A percentile compares a stretch with the other conserved stretches of the same genome.
These are phyloP conservation scores for Amanita phalloides DNA, from an alignment of 768 basidiomycete species.

Conservation along the genomic window DNA sequence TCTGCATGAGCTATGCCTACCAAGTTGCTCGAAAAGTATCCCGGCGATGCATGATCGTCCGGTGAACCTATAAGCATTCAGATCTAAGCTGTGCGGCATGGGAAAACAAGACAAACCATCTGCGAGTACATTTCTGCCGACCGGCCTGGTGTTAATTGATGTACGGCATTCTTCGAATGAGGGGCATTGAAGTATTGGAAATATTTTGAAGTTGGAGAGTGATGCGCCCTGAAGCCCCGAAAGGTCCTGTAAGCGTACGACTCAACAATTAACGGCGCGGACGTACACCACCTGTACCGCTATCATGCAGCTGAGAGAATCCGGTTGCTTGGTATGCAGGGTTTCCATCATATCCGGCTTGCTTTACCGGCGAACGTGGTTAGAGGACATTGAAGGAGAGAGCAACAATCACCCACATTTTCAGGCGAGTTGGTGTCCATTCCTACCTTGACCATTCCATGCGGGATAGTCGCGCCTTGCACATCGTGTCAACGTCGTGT, in stretches of 20 bases:
- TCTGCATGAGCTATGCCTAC: conserved; percentile 16
- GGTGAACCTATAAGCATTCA: conserved; percentile 30
- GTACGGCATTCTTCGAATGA: conserved; percentile 44
- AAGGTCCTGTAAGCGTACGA: background rate
- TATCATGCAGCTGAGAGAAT: conserved; percentile 55
- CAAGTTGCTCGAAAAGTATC: conserved; percentile 55
- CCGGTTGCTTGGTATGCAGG: conserved; percentile 36
- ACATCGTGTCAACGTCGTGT: background rate
- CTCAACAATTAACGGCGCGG: background rate
- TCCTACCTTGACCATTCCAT: conserved; percentile 59
- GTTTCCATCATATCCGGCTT: conserved; percentile 37
- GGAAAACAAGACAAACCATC: conserved; percentile 25
- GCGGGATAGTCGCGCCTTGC: conserved; percentile 50
- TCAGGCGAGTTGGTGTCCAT: conserved; percentile 59
- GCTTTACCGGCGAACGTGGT: conserved; percentile 15
- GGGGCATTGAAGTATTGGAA: conserved; percentile 38
- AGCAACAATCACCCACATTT: conserved; percentile 27
- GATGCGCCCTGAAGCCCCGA: conserved; percentile 29
- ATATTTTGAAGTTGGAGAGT: conserved; percentile 54
- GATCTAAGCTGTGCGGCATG: background rate
- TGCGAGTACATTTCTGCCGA: conserved; percentile 32
- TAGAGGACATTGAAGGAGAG: background rate
- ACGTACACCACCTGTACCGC: conserved; percentile 48
- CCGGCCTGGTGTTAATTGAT: conserved; percentile 31
- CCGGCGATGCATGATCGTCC: conserved; percentile 53